phyloP scores from a whole-genome alignment of 495 filamentous ascomycete genomes.

The Podospora pseudoanserina region DNA sequence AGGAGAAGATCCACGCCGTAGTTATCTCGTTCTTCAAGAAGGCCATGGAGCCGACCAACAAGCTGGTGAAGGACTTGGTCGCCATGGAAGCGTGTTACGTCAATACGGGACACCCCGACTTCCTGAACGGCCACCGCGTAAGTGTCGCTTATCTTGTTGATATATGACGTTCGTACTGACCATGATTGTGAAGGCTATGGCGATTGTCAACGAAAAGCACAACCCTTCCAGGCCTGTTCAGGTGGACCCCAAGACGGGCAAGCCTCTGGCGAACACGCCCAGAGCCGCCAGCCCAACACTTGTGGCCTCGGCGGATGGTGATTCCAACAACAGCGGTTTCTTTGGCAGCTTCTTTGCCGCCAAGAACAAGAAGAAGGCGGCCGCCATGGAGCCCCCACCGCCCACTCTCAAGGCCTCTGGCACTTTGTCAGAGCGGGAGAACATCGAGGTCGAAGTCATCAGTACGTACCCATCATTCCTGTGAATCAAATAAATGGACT shows the following conservation, averaged over 20 bases:
- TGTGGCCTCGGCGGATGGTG: constrained; percentile 41
- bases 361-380: constrained; percentile 99
- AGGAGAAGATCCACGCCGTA: constrained; percentile 96
- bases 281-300: constrained; percentile 68
- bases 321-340: constrained; percentile 67
- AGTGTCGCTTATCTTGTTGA: constrained; percentile 24
- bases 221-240: constrained; percentile 79
- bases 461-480: constrained; percentile 57
- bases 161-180: not conserved
- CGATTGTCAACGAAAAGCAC: constrained; percentile 90
- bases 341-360: constrained; percentile 96
- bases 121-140: constrained; percentile 89
- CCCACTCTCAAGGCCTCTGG: constrained; percentile 91
- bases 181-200: constrained; percentile 67
- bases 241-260: constrained; percentile 98
- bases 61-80: constrained; percentile 90
- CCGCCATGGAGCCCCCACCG: constrained; percentile 95
- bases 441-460: constrained; percentile 95
- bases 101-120: constrained; percentile 98
- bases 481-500: not conserved
- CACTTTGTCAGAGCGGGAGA: constrained; percentile 85
- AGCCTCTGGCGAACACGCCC: constrained; percentile 72
- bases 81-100: constrained; percentile 95
- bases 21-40: constrained; percentile 97
- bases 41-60: constrained; percentile 94